Conservation (phyloP, 495 filamentous ascomycete species). For the Daldinia caldariorum region DNA sequence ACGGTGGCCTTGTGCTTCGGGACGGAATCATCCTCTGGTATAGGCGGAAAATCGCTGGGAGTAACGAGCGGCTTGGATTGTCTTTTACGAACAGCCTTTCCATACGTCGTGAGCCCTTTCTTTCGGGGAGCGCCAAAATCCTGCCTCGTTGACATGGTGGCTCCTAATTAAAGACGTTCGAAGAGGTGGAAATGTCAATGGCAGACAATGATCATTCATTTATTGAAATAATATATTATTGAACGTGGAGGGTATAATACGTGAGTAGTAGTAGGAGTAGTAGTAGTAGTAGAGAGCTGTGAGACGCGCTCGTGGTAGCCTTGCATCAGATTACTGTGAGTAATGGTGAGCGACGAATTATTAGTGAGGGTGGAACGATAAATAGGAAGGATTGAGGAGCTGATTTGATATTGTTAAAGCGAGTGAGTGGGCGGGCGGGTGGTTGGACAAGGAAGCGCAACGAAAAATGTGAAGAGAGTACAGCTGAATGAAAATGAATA, state of each 20-base stretch:
- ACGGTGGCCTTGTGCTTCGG: conserved; percentile 36
- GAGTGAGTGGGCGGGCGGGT: background rate
- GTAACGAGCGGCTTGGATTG: conserved; percentile 42
- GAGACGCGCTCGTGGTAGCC: conserved; percentile 36
- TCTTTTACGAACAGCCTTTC: conserved; percentile 49
- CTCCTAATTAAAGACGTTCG: conserved; percentile 3
- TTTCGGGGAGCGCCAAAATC: conserved; percentile 52
- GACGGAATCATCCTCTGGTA: conserved; percentile 46
- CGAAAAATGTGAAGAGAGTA: conserved; percentile 22
- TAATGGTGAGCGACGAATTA: conserved; percentile 8
- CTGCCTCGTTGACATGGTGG: conserved; percentile 47
- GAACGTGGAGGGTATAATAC: background rate
- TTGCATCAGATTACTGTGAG: conserved; percentile 21
- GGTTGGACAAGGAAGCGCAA: conserved; percentile 5
- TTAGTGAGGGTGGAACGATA: conserved; percentile 15
- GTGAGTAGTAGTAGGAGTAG: conserved; percentile 6
- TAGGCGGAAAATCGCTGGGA: conserved; percentile 41
- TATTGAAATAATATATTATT: conserved; percentile 19
- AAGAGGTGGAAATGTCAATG: conserved; percentile 9
- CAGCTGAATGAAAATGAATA: background rate
- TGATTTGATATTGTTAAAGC: conserved; percentile 9
- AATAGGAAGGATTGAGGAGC: conserved; percentile 14
- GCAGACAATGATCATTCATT: conserved; percentile 10
- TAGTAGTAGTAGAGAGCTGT: conserved; percentile 15
- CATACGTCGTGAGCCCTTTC: conserved; percentile 54